A percentile compares a stretch with the other conserved stretches of the same genome.
phyloP scores from a whole-genome alignment of 2,329 filamentous ascomycete species.

The Colletotrichum cuscutae region DNA sequence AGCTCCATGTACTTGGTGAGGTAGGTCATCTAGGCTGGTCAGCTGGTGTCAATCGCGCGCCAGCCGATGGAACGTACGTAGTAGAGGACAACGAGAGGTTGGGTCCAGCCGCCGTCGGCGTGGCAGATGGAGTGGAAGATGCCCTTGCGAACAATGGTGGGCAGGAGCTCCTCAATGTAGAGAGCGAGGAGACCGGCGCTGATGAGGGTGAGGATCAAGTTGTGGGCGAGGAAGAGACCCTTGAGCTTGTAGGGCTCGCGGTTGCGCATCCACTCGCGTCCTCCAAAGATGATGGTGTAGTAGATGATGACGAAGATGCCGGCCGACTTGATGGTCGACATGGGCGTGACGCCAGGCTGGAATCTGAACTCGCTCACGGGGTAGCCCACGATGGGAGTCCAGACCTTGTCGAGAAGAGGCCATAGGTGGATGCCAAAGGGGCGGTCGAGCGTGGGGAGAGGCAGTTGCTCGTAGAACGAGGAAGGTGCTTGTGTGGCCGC shows the following conservation, averaged over 20 bases:
- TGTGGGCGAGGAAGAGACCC: conserved; percentile 93
- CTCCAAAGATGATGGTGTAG: conserved; percentile 94
- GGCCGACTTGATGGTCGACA: conserved; percentile 90
- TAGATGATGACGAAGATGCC: conserved; percentile 85
- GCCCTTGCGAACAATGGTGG: conserved; percentile 82
- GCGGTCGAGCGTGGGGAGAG: conserved; percentile 85
- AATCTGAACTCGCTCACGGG: conserved; percentile 89
- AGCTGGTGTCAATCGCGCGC: conserved; percentile 12
- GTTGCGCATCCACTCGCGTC: conserved; percentile 90
- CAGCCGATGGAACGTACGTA: conserved; percentile 74
- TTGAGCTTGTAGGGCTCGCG: conserved; percentile 88
- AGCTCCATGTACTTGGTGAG: conserved; percentile 98
- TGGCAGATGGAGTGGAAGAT: conserved; percentile 92
- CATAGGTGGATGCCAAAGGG: conserved; percentile 93
- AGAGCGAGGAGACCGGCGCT: conserved; percentile 83
- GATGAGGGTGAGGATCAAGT: conserved; percentile 91
- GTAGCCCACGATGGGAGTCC: conserved; percentile 80
- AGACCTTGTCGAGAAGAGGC: conserved; percentile 93
- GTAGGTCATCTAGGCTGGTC: conserved; percentile 82
- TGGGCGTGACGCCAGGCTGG: conserved; percentile 80
- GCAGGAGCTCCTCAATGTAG: conserved; percentile 91
- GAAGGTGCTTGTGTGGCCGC: conserved; percentile 50
- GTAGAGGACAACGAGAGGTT: conserved; percentile 92
- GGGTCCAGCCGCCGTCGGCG: conserved; percentile 87
- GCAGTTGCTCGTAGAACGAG: conserved; percentile 64